phyloP scores from a whole-genome alignment of 768 basidiomycete genomes.

The Boletus rubroflammeus region DNA sequence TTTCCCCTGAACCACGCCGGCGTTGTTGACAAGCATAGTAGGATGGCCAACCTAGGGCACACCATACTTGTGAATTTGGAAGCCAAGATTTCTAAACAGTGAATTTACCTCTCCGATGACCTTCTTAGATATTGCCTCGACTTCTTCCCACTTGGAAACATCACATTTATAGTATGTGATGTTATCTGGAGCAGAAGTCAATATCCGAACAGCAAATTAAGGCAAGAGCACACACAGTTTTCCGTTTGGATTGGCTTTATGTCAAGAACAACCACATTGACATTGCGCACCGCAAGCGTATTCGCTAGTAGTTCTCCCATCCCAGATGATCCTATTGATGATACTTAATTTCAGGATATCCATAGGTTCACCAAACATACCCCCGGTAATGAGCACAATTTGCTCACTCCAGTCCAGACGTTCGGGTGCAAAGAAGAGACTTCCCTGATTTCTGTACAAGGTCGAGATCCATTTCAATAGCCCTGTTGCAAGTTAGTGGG shows the following conservation, averaged over 20 bases:
- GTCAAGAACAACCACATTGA: constrained; percentile 83
- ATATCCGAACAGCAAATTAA: background rate
- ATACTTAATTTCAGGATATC: background rate
- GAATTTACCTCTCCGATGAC: constrained; percentile 70
- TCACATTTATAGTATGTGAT: constrained; percentile 89
- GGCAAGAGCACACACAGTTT: constrained; percentile 51
- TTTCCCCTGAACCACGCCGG: constrained; percentile 91
- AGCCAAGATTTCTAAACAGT: background rate
- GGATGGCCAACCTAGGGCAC: constrained; percentile 71
- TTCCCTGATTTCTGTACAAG: constrained; percentile 73
- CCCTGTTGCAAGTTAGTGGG: constrained; percentile 42
- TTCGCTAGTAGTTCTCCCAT: constrained; percentile 86
- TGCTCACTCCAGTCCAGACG: constrained; percentile 84
- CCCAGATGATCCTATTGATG: constrained; percentile 72
- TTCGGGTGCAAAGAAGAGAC: constrained; percentile 54
- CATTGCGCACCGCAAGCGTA: constrained; percentile 78
- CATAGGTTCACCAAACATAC: constrained; percentile 38
- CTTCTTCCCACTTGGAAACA: constrained; percentile 84
- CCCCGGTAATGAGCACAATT: constrained; percentile 88
- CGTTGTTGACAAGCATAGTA: constrained; percentile 91
- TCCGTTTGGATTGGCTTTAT: constrained; percentile 72
- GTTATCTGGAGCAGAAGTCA: constrained; percentile 48
- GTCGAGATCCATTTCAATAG: constrained; percentile 64
- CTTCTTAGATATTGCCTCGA: constrained; percentile 67
- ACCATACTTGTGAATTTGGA: constrained; percentile 1